Conservation (phyloP, 768 basidiomycete genomes). For the Favolaschia claudopus region DNA sequence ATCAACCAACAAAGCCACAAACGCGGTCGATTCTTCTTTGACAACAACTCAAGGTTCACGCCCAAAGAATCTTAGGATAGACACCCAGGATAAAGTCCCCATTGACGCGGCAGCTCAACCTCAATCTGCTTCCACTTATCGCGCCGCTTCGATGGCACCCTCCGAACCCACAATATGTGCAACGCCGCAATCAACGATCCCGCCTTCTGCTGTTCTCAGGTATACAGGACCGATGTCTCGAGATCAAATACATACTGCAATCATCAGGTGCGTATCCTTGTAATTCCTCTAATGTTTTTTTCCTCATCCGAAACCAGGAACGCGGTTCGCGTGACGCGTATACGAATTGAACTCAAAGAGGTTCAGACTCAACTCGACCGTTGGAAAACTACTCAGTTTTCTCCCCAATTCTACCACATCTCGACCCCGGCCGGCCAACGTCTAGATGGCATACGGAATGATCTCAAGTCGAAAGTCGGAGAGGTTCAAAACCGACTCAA, state of each 20-base stretch:
- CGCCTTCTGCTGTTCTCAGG: conserved; percentile 6
- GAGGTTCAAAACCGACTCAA: not conserved
- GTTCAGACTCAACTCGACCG: not conserved
- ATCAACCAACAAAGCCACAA: too few relatives aligned
- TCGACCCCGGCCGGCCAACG: not conserved
- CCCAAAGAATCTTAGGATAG: not conserved
- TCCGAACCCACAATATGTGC: not conserved
- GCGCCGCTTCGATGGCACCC: conserved; percentile 7
- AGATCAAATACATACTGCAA: conserved; percentile 9
- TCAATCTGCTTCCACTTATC: conserved; percentile 20
- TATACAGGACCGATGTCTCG: conserved; percentile 4
- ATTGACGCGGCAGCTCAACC: conserved; percentile 5
- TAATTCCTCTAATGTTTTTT: not conserved
- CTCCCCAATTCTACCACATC: conserved; percentile 20
- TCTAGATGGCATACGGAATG: conserved; percentile 7
- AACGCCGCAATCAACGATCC: conserved; percentile 18
- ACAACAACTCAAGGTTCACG: too few relatives aligned
- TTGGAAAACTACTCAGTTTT: conserved; percentile 20
- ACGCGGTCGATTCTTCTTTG: too few relatives aligned
- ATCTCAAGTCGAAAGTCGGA: not conserved
- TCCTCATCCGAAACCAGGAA: conserved; percentile 8
- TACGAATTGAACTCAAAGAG: conserved; percentile 8
- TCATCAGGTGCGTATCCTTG: conserved; percentile 17
- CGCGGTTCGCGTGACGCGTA: conserved; percentile 16
- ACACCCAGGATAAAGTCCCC: not conserved